phyloP scores from a whole-genome alignment of 139 green algal genomes.

The Nannochloris sp. region DNA sequence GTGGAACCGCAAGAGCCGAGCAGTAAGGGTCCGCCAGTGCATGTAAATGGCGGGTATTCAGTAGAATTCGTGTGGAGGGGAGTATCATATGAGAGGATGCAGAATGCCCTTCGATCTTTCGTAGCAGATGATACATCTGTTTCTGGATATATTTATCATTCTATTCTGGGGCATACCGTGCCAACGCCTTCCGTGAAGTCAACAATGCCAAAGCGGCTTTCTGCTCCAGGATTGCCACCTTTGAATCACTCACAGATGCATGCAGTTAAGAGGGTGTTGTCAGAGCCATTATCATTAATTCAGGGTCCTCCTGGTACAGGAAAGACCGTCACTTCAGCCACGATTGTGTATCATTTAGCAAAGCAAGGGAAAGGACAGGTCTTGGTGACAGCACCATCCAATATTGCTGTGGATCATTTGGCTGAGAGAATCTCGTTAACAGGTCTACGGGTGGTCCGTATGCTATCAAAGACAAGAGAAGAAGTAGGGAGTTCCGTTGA shows the following conservation, averaged over 20 bases:
- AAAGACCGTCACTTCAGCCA: constrained; percentile 95
- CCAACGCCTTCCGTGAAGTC: constrained; percentile 28
- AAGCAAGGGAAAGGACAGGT: constrained; percentile 68
- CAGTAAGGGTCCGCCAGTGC: constrained; percentile 21
- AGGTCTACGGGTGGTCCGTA: constrained; percentile 88
- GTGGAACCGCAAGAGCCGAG: neutral
- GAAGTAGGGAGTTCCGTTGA: constrained; percentile 72
- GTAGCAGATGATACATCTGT: constrained; percentile 80
- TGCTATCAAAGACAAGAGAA: constrained; percentile 84
- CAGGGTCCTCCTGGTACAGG: constrained; percentile 87
- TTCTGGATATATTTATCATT: constrained; percentile 59
- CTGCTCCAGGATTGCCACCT: constrained; percentile 78
- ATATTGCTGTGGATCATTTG: constrained; percentile 97
- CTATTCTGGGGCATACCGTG: constrained; percentile 75
- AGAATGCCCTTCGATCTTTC: constrained; percentile 76
- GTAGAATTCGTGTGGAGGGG: constrained; percentile 93
- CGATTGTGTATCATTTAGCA: constrained; percentile 89
- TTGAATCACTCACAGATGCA: constrained; percentile 86
- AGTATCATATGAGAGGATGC: constrained; percentile 88
- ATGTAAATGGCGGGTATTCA: constrained; percentile 67
- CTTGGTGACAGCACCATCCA: constrained; percentile 88
- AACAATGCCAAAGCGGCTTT: constrained; percentile 43
- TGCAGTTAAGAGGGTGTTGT: constrained; percentile 66
- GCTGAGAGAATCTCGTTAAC: constrained; percentile 83
- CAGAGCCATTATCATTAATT: constrained; percentile 76